Percentiles rank a stretch among this genome's conserved stretches.
Evolutionary conservation across 441 rosid species (phyloP).

Genomic region (Gossypium gossypioides): DNA sequence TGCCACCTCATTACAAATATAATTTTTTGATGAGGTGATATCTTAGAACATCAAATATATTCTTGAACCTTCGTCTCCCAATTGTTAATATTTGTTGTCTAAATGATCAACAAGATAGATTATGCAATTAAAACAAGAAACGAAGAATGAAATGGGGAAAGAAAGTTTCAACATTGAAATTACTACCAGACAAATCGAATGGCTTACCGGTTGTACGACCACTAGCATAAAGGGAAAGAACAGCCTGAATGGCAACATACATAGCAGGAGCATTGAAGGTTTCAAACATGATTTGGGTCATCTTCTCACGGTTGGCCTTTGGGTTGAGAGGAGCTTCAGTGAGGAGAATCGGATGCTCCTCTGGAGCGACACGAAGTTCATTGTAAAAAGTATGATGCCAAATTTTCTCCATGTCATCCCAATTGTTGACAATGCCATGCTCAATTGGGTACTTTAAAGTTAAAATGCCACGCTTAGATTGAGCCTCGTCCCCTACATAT

Average conservation of each 20-base stretch:
- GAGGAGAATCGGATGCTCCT: slow-evolving; percentile 31
- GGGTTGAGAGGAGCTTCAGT: slow-evolving; percentile 36
- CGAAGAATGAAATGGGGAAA: not conserved
- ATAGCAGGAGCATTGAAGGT: slow-evolving; percentile 34
- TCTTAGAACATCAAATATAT: too few relatives aligned
- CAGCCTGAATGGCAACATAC: slow-evolving; percentile 35
- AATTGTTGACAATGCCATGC: slow-evolving; percentile 31
- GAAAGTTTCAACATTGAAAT: not conserved
- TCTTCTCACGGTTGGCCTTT: slow-evolving; percentile 37
- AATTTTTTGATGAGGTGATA: too few relatives aligned
- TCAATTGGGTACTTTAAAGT: slow-evolving; percentile 30
- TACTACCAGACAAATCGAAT: not conserved
- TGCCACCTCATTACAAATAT: too few relatives aligned
- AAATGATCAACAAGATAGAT: not conserved
- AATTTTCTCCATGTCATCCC: slow-evolving; percentile 38
- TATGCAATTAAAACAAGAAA: not conserved
- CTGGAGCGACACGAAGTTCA: slow-evolving; percentile 34
- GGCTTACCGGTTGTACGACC: slow-evolving; percentile 34
- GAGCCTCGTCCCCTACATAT: slow-evolving; percentile 35
- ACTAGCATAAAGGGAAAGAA: slow-evolving; percentile 35
- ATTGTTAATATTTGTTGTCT: too few relatives aligned
- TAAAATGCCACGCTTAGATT: slow-evolving; percentile 31
- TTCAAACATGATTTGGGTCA: slow-evolving; percentile 36
- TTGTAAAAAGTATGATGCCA: slow-evolving; percentile 32
- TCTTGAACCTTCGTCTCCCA: too few relatives aligned